These are phyloP conservation scores for Mortierella antarctica DNA, from an alignment of 192 early-diverging fungal genomes.

Conservation along the genomic window DNA sequence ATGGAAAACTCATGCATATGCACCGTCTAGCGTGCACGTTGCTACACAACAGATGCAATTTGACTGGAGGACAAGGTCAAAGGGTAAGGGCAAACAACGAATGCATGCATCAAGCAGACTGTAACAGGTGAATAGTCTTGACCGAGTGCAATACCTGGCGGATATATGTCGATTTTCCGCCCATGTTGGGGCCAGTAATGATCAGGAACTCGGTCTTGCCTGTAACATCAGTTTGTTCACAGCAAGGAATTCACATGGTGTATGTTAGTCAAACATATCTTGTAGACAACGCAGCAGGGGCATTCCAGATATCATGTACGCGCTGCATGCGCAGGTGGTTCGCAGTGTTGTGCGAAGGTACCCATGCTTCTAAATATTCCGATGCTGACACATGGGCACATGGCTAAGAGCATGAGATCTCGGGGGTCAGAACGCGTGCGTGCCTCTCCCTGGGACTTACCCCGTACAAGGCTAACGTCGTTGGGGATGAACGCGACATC, in stretches of 20 bases:
- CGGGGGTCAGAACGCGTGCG: background rate
- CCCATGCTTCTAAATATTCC: too few species aligned
- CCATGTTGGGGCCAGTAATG: constrained; percentile 99
- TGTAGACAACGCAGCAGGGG: too few species aligned
- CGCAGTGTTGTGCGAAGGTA: too few species aligned
- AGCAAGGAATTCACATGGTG: background rate
- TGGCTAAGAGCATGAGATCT: background rate
- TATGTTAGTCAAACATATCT: too few species aligned
- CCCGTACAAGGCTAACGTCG: constrained; percentile 80
- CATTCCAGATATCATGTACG: too few species aligned
- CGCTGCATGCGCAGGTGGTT: too few species aligned
- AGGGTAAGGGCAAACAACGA: background rate
- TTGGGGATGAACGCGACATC: constrained; percentile 95
- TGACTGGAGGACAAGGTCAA: background rate
- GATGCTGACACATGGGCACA: background rate
- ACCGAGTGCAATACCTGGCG: constrained; percentile 70
- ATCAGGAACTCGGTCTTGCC: constrained; percentile 81
- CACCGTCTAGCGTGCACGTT: too few species aligned
- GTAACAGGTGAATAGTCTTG: background rate
- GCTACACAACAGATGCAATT: too few species aligned
- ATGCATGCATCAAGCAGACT: background rate
- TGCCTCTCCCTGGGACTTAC: constrained; percentile 44
- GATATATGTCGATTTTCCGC: constrained; percentile 98
- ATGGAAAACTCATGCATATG: too few species aligned
- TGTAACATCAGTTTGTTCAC: constrained; percentile 15